Base-by-base conservation (phyloP, 1,284 basidiomycete species). In the Puccinia coronata region DNA sequence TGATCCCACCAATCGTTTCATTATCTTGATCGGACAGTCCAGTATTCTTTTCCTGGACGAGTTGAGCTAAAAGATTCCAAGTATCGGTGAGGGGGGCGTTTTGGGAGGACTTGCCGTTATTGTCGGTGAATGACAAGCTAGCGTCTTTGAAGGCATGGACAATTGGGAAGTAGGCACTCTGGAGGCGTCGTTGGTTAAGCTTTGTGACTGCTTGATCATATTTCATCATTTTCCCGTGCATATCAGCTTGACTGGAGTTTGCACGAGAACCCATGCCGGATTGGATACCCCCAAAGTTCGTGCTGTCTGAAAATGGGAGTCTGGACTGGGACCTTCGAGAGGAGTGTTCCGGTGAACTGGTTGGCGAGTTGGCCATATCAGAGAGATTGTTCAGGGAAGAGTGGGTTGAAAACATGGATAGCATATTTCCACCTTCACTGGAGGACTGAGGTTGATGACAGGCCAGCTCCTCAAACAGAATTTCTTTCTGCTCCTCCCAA, bases 181-280 rank as follows among this genome's bases (percentile, higher is more conserved):
- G 89, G 20, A 92, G 88, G 65, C 93, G 88, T 9, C 92, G 90
- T 69, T 90, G 87, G 86, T 94, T 95, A 69, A 95, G 87, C 47
- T 92, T 90, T 23, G 89, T 87, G 59, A 96, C 88, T 43, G 93
- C 91, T 80, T 90, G 90, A 86, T 94, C 93, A 86, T 96, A 98
- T n/a, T 91, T 91, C 90, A 96, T 93, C 94, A 96, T 96, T 87
- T 94, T 94, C 86, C 90, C 92, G 87, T 96, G 95, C 86, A 87
- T 88, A 20, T 87, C 86, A 86, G 28, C 89, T 91, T 31, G 91
- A 87, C 82, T 88, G 89, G 71, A 83, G 81, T 79, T 82, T 72
- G n/a, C 78, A 80, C 55, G 82, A 76, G 69, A 77, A 73, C 82
- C 83, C 63, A 25, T 28, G 14, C 34, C 63, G 43, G 59, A 73